A percentile compares a stretch with the other conserved stretches of the same genome.
Conservation (phyloP, 2,329 filamentous ascomycete genomes). For the Cladosporium phlei region DNA sequence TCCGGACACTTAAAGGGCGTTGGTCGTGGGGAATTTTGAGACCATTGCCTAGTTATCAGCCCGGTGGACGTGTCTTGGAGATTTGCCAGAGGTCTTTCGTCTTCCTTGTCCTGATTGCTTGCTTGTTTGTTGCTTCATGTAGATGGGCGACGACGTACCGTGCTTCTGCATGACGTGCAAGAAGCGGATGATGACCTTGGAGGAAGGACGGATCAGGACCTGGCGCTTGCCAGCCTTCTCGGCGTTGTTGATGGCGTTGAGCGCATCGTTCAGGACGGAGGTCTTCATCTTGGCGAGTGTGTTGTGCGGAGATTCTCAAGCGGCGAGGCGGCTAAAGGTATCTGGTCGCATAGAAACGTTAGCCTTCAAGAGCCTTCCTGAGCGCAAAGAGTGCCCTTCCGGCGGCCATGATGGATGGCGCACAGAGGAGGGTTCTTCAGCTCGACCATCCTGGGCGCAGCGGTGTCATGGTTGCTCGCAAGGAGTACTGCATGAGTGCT, state of each 20-base stretch:
- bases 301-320: constrained; percentile 67
- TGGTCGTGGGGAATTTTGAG: constrained; percentile 71
- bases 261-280: constrained; percentile 94
- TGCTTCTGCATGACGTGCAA: constrained; percentile 98
- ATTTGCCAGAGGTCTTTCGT: constrained; percentile 6
- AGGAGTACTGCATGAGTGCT: constrained; percentile 37
- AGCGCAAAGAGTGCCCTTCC: constrained; percentile 64
- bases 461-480: constrained; percentile 40
- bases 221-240: constrained; percentile 99
- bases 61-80: constrained; percentile 52
- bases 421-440: constrained; percentile 62
- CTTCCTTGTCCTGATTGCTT: constrained; percentile 1
- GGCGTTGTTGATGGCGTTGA: constrained; percentile 94
- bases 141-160: constrained; percentile 63
- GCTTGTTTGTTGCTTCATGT: background rate
- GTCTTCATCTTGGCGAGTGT: constrained; percentile 96
- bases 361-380: constrained; percentile 58
- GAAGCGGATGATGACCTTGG: constrained; percentile 99
- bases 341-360: constrained; percentile 48
- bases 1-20: constrained; percentile 99
- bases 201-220: constrained; percentile 94
- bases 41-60: constrained; percentile 99
- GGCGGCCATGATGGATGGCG: constrained; percentile 10
- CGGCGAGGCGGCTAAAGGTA: constrained; percentile 60
- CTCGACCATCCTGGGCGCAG: constrained; percentile 49